These are phyloP conservation scores for Colletotrichum sp. DNA, from an alignment of 2,329 filamentous ascomycete genomes.

Conservation along the genomic window DNA sequence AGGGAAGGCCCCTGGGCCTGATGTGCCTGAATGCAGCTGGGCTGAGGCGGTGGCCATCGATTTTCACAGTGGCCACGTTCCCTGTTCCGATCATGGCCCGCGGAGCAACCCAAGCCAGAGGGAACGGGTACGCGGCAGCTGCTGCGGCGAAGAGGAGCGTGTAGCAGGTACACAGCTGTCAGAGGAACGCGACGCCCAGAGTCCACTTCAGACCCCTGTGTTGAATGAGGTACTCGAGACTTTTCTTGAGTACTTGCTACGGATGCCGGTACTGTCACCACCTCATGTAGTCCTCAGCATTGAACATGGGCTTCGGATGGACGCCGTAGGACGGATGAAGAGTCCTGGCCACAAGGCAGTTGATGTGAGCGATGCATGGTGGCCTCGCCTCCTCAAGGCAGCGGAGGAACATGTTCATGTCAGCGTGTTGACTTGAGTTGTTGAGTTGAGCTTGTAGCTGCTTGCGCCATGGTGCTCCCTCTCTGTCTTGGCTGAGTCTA, in stretches of 20 bases:
- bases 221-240: neutral
- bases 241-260: neutral
- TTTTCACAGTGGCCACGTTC: conserved; percentile 13
- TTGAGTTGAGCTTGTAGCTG: neutral
- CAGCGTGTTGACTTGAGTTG: neutral
- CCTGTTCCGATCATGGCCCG: neutral
- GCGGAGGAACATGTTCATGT: neutral
- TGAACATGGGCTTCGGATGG: neutral
- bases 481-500: neutral
- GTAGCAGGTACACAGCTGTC: neutral
- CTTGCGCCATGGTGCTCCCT: neutral
- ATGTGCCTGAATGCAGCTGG: neutral
- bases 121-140: conserved; percentile 15
- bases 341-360: neutral
- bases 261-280: neutral
- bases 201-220: neutral
- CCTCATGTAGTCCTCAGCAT: neutral
- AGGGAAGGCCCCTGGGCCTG: neutral
- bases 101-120: neutral
- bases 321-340: neutral
- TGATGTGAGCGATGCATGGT: neutral
- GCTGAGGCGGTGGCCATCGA: neutral
- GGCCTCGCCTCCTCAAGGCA: neutral
- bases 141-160: neutral
- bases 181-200: neutral